These are phyloP conservation scores for Tetragonia tetragonoides DNA, from an alignment of 148 eudicot species.

Conservation along the genomic window DNA sequence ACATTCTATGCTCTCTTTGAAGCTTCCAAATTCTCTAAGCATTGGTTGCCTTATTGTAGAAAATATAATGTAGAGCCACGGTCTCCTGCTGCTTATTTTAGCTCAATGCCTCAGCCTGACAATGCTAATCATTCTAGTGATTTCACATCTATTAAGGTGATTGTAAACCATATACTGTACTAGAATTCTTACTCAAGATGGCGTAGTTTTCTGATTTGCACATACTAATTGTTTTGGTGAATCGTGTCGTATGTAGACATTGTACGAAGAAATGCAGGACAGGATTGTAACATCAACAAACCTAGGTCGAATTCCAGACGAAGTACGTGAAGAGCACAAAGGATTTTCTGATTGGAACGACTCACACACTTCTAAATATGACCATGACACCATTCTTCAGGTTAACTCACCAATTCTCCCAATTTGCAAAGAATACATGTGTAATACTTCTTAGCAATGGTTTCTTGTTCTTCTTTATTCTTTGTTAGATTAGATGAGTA, in stretches of 20 bases:
- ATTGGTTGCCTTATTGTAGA: conserved; percentile 76
- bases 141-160: conserved; percentile 53
- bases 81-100: conserved; percentile 68
- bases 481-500: no score
- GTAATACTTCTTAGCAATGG: no score
- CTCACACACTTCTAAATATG: conserved; percentile 41
- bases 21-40: conserved; percentile 54
- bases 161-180: not conserved
- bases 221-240: not conserved
- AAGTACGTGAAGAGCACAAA: conserved; percentile 39
- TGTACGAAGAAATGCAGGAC: conserved; percentile 64
- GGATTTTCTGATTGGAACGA: conserved; percentile 73
- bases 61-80: conserved; percentile 58
- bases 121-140: conserved; percentile 25
- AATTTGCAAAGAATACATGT: not conserved
- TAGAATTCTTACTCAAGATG: not conserved
- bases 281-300: conserved; percentile 46
- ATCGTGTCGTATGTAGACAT: conserved; percentile 35
- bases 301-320: conserved; percentile 44
- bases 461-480: no score
- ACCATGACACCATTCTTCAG: conserved; percentile 79
- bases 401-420: conserved; percentile 23
- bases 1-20: conserved; percentile 73
- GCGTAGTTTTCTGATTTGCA: not conserved
- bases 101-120: conserved; percentile 18